Evolutionary conservation across 164 flowering plant species (phyloP).

Genomic region (Macadamia tetraphylla): DNA sequence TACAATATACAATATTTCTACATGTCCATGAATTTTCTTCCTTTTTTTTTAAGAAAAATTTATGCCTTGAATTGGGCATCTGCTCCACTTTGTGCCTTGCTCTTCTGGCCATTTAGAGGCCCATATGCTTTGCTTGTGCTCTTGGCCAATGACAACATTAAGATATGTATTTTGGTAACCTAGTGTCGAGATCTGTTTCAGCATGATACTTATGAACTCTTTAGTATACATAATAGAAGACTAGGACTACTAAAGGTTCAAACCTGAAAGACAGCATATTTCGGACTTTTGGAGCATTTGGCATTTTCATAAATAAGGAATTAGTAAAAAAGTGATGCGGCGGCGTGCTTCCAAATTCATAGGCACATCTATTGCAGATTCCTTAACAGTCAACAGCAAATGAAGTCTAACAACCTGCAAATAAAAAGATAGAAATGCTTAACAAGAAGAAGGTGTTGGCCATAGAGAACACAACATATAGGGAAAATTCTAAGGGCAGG

Average conservation of each 20-base stretch:
- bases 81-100: too few species aligned
- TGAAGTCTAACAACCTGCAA: constrained; percentile 71
- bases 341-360: constrained; percentile 94
- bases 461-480: not conserved
- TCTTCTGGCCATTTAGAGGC: too few species aligned
- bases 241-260: constrained; percentile 12
- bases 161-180: too few species aligned
- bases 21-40: too few species aligned
- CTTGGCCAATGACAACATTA: too few species aligned
- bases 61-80: too few species aligned
- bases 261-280: constrained; percentile 97
- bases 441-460: not conserved
- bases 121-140: too few species aligned
- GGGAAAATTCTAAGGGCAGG: not conserved
- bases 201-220: too few species aligned
- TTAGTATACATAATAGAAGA: not conserved
- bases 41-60: too few species aligned
- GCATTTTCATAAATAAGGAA: constrained; percentile 95
- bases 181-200: too few species aligned
- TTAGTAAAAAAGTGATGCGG: constrained; percentile 94
- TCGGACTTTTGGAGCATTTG: constrained; percentile 88
- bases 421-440: constrained; percentile 3
- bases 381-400: constrained; percentile 90
- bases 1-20: too few species aligned
- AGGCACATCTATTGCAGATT: constrained; percentile 95